A percentile compares a stretch with the other conserved stretches of the same genome.
Evolutionary conservation across 768 basidiomycete genomes (phyloP).

Genomic region (Boletus coccyginus): DNA sequence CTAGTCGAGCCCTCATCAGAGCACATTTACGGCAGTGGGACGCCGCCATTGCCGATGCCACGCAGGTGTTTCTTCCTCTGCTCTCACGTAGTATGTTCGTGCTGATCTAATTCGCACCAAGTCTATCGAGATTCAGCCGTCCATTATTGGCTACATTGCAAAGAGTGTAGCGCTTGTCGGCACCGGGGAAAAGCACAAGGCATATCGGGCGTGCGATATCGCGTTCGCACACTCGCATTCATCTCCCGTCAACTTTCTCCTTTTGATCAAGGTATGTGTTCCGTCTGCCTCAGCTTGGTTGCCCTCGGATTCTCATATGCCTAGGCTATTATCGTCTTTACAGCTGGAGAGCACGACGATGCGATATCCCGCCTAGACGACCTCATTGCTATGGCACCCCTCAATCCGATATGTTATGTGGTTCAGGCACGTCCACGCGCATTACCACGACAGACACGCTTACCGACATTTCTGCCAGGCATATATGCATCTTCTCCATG

Average conservation of each 20-base stretch:
- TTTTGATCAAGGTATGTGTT: not conserved
- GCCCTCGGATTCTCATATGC: accelerated
- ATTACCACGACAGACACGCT: no score
- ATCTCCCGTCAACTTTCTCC: not conserved
- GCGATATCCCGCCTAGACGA: not conserved
- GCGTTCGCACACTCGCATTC: not conserved
- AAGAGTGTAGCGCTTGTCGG: not conserved
- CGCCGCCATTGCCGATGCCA: not conserved
- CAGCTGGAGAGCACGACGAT: not conserved
- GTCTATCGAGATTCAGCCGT: not conserved
- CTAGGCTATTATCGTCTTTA: not conserved
- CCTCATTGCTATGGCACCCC: not conserved
- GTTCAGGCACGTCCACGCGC: not conserved
- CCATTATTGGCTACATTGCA: not conserved
- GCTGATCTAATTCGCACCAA: not conserved
- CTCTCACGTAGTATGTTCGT: not conserved
- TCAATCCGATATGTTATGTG: not conserved
- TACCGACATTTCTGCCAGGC: not conserved
- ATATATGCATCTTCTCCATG: not conserved
- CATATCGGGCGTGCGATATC: not conserved
- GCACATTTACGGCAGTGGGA: not conserved
- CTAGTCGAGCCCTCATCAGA: not conserved
- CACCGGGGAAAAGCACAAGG: not conserved
- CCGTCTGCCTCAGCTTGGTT: not conserved
- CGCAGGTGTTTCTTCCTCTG: not conserved